A percentile compares a stretch with the other conserved stretches of the same genome.
Conservation (phyloP, 2,329 filamentous ascomycete species). For the Diaporthe aspalathi region DNA sequence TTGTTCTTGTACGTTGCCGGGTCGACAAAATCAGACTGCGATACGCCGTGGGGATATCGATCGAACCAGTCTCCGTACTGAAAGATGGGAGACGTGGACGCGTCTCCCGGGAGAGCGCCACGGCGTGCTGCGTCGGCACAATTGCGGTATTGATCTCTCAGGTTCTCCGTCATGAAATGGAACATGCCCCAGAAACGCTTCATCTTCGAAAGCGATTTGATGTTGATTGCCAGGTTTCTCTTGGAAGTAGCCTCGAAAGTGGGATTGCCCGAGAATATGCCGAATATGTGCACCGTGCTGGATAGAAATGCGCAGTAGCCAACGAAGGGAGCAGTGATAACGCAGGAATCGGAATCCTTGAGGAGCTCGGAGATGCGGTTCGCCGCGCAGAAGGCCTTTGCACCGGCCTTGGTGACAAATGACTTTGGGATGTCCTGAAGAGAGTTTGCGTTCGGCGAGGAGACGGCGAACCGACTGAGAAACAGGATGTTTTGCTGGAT, state of each 20-base stretch:
- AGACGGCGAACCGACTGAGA: conserved; percentile 87
- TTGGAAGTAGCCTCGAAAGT: conserved; percentile 82
- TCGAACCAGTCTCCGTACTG: conserved; percentile 99
- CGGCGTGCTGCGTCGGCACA: conserved; percentile 84
- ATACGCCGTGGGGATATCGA: conserved; percentile 91
- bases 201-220: conserved; percentile 92
- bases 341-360: conserved; percentile 81
- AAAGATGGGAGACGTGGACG: conserved; percentile 74
- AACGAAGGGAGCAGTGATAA: conserved; percentile 89
- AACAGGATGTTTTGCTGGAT: conserved; percentile 92
- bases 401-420: conserved; percentile 81
- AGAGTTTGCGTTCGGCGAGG: conserved; percentile 72
- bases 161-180: conserved; percentile 92
- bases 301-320: conserved; percentile 95
- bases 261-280: conserved; percentile 87
- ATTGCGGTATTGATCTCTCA: conserved; percentile 87
- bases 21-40: conserved; percentile 84
- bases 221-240: conserved; percentile 85
- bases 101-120: conserved; percentile 65
- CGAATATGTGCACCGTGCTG: conserved; percentile 93
- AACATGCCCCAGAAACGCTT: conserved; percentile 99
- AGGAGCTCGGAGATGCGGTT: conserved; percentile 88
- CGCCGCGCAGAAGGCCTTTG: conserved; percentile 83
- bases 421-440: conserved; percentile 78
- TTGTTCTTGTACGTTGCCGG: conserved; percentile 74